Evolutionary conservation across 306 rosid species (phyloP).

Genomic region (Alnus rubra): DNA sequence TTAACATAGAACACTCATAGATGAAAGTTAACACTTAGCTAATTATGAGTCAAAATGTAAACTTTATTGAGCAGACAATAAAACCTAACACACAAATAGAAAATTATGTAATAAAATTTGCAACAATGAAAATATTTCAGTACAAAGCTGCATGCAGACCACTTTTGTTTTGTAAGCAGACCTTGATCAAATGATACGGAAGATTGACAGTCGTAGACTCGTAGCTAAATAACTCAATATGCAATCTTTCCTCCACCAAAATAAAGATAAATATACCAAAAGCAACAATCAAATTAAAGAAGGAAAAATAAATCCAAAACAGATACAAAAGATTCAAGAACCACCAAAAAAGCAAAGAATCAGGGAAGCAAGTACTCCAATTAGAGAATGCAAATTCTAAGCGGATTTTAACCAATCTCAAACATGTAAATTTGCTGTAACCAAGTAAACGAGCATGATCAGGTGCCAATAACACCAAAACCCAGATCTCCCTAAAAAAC

Average conservation of each 20-base stretch:
- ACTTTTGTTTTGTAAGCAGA: no score
- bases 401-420: slow-evolving; percentile 14
- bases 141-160: slow-evolving; percentile 41
- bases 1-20: background rate
- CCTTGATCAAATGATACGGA: slow-evolving; percentile 30
- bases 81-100: slow-evolving; percentile 23
- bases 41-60: slow-evolving; percentile 11
- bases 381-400: slow-evolving; percentile 26
- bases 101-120: slow-evolving; percentile 20
- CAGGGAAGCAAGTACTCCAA: slow-evolving; percentile 27
- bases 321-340: slow-evolving; percentile 9
- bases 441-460: slow-evolving; percentile 30
- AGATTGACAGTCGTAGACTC: slow-evolving; percentile 6
- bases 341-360: slow-evolving; percentile 26
- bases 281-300: background rate
- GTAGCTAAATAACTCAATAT: slow-evolving; percentile 11
- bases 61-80: slow-evolving; percentile 28
- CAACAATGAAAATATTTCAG: slow-evolving; percentile 11
- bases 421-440: slow-evolving; percentile 18
- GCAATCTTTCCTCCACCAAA: background rate
- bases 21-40: background rate
- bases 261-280: background rate
- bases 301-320: background rate
- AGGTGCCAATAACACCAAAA: slow-evolving; percentile 38
- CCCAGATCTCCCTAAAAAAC: slow-evolving; percentile 50